phyloP scores from a whole-genome alignment of 331 rosid genomes.

The Rosa hybrid region DNA sequence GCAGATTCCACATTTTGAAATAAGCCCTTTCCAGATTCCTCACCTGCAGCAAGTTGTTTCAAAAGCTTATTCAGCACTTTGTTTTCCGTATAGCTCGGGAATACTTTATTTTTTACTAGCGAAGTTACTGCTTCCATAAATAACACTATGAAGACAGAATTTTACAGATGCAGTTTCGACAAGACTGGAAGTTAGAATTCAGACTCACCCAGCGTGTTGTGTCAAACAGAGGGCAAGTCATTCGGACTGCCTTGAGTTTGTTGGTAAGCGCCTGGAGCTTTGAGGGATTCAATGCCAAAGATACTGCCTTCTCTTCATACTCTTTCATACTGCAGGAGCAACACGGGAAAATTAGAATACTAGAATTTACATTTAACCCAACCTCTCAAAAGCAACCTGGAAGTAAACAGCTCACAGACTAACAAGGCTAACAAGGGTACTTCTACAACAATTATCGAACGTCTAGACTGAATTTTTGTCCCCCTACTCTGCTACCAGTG shows the following conservation, averaged over 20 bases:
- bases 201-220: constrained; percentile 85
- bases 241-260: constrained; percentile 76
- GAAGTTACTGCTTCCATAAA: background rate
- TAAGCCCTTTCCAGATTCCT: constrained; percentile 84
- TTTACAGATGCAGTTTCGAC: background rate
- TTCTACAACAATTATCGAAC: background rate
- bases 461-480: too few species aligned
- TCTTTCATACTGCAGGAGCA: constrained; percentile 68
- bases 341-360: background rate
- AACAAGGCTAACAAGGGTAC: background rate
- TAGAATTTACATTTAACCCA: background rate
- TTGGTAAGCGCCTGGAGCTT: constrained; percentile 75
- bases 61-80: background rate
- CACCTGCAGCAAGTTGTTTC: constrained; percentile 52
- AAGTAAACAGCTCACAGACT: background rate
- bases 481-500: too few species aligned
- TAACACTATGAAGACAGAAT: background rate
- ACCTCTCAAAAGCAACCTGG: background rate
- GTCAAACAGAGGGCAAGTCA: constrained; percentile 94
- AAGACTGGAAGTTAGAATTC: background rate
- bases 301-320: constrained; percentile 91
- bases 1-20: constrained; percentile 94
- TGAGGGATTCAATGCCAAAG: constrained; percentile 71
- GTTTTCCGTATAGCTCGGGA: background rate
- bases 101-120: background rate